These are phyloP conservation scores for Alternaria sp. DNA, from an alignment of 2,329 filamentous ascomycete species.

Conservation along the genomic window DNA sequence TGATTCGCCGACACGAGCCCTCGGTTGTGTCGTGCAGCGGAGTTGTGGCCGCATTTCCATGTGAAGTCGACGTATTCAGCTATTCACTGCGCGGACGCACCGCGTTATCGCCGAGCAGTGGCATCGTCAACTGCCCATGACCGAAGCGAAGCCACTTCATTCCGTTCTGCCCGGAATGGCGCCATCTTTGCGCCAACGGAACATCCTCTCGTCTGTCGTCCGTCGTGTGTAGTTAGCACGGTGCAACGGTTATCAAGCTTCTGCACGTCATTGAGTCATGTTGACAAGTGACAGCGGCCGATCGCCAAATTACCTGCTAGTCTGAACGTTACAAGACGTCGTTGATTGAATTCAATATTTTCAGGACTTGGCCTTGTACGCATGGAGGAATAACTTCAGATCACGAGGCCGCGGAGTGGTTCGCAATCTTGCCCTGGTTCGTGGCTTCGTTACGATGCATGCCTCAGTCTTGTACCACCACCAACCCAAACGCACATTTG, in stretches of 20 bases:
- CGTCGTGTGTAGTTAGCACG: not conserved
- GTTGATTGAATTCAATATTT: not conserved
- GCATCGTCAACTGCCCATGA: slow-evolving; percentile 1
- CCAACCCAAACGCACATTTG: slow-evolving; percentile 25
- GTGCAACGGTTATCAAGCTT: slow-evolving; percentile 1
- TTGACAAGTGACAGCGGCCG: slow-evolving; percentile 30
- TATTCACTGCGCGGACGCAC: slow-evolving; percentile 10
- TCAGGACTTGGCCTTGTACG: not conserved
- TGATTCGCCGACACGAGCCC: slow-evolving; percentile 27
- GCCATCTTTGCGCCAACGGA: not conserved
- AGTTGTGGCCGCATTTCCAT: slow-evolving; percentile 12
- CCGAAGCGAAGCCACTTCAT: slow-evolving; percentile 4
- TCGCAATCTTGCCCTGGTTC: slow-evolving; percentile 12
- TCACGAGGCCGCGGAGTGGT: not conserved
- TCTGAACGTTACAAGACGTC: slow-evolving; percentile 1
- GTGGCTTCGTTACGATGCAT: slow-evolving; percentile 14
- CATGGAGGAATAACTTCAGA: not conserved
- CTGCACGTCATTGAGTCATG: slow-evolving; percentile 20
- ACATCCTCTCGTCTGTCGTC: not conserved
- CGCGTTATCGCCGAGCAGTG: slow-evolving; percentile 11
- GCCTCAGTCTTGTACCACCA: slow-evolving; percentile 23
- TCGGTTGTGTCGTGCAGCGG: slow-evolving; percentile 9
- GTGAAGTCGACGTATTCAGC: slow-evolving; percentile 5
- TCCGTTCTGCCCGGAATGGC: not conserved
- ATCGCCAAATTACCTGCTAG: not conserved